Evolutionary conservation across 306 rosid genomes (phyloP), one percentile per base, ranked within the genome.

Genomic region (Alnus rubra): DNA sequence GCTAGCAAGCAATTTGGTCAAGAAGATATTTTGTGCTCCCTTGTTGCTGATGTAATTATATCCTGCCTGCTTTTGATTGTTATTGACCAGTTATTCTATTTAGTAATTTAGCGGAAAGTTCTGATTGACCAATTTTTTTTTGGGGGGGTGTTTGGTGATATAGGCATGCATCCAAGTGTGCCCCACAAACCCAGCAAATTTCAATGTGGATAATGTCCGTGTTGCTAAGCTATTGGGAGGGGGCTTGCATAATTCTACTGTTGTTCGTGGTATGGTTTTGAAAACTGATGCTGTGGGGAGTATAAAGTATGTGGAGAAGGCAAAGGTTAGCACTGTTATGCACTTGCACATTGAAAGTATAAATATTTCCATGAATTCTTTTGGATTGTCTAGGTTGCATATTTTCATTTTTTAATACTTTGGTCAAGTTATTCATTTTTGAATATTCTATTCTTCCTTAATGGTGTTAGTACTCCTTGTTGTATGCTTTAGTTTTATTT

Each of bases 1-100:
- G 98, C 98, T 71, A 95, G 98, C 97, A 95, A 95, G 88, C 98
- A 95, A 75, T 95, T 86, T 23, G 98, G 98, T 68, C 98, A 75
- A 84, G 98, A 95, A 83, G 98, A 92, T 78, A 82, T 87, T 9
- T 74, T 95, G 74, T 86, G 94, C 76, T 95, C 98, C 6, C 98
- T 91, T 78, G 89, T 90, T 75, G 96, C 98, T 30, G 98, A 91
- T 83, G 98, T 95, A 84, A 87, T 82, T 37, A 74, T 73, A 70
- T 79, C 63, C 77, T 75, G 31, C 45, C 14, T 50, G 18, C 82
- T 55, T 35, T 78, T 58, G 71, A 14, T 65, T 78, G 19, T 83
- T 59, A 39, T 71, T 71, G 55, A 52, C 31, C 23, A 33, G 4
- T 65, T 59, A 28, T 62, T 39, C 33, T 35, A 60, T 6, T 0